Conservation (phyloP, 2,329 filamentous ascomycete species). For the Botrytis tulipae region DNA sequence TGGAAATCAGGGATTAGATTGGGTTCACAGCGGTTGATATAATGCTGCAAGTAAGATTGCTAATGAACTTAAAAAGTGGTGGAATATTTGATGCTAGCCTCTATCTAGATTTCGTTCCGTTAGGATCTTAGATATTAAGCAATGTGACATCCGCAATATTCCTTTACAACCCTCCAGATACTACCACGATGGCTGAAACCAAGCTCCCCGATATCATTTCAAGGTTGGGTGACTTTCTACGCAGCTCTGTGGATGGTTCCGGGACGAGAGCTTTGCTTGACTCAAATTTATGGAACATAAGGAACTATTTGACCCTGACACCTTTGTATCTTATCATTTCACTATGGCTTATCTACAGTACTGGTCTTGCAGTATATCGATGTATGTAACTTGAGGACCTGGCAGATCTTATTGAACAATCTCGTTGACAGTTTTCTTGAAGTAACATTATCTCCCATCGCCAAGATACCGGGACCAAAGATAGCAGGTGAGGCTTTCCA, state of each 20-base stretch:
- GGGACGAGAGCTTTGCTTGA: background rate
- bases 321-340: background rate
- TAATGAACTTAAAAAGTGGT: background rate
- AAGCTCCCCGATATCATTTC: background rate
- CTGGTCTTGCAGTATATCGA: background rate
- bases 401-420: background rate
- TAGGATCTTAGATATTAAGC: background rate
- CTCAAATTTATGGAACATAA: background rate
- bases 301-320: background rate
- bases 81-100: background rate
- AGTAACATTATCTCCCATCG: background rate
- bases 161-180: background rate
- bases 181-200: background rate
- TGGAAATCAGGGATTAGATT: no score
- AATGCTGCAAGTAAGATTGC: background rate
- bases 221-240: background rate
- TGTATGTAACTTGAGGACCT: background rate
- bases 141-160: background rate
- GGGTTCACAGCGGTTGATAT: background rate
- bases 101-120: background rate
- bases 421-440: background rate
- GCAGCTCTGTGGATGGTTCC: background rate
- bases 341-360: background rate
- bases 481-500: background rate
- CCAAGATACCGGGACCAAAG: background rate